Percentiles rank a stretch among this genome's conserved stretches.
These are phyloP conservation scores for Favolaschia claudopus DNA, from an alignment of 768 basidiomycete species.

Conservation along the genomic window DNA sequence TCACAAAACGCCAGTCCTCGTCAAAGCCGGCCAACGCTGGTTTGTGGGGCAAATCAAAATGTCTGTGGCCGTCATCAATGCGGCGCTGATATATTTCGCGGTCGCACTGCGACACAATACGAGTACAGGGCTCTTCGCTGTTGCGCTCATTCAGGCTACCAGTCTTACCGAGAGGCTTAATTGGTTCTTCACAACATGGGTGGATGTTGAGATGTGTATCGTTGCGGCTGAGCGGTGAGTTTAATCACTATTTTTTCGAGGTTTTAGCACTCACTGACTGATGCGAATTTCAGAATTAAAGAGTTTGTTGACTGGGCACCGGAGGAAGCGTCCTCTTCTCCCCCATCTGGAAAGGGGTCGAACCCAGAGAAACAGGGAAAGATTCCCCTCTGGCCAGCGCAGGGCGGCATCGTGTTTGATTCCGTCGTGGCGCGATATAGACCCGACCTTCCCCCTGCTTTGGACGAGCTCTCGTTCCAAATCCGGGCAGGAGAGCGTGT, in stretches of 20 bases:
- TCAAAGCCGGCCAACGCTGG: slow-evolving; percentile 13
- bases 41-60: slow-evolving; percentile 6
- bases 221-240: slow-evolving; percentile 15
- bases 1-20: neutral
- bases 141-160: slow-evolving; percentile 13
- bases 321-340: slow-evolving; percentile 3
- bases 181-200: slow-evolving; percentile 14
- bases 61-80: slow-evolving; percentile 9
- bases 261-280: neutral
- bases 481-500: slow-evolving; percentile 5
- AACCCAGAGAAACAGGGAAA: neutral
- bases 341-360: neutral
- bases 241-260: neutral
- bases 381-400: neutral
- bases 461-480: slow-evolving; percentile 1
- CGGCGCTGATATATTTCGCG: slow-evolving; percentile 7
- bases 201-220: slow-evolving; percentile 11
- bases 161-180: slow-evolving; percentile 14
- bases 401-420: slow-evolving; percentile 5
- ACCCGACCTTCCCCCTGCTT: slow-evolving; percentile 4
- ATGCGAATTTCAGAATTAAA: neutral
- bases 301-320: slow-evolving; percentile 9
- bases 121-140: slow-evolving; percentile 7
- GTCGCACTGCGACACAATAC: slow-evolving; percentile 2
- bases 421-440: neutral